Base-by-base conservation (phyloP, 257 asterid genomes). In the Haberlea rhodopensis region DNA sequence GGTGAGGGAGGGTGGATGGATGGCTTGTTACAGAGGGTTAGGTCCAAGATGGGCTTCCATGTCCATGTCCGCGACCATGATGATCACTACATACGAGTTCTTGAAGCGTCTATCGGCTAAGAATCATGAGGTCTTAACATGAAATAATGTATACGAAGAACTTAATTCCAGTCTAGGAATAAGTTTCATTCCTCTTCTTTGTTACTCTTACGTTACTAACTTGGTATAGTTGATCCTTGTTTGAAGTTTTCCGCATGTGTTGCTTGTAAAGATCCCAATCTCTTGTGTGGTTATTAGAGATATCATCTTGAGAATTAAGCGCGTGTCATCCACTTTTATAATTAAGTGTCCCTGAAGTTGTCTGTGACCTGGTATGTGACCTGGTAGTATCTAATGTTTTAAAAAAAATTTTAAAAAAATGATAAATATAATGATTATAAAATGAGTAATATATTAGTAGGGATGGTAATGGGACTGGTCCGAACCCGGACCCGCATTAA, bases 41-140 rank as follows among this genome's bases (percentile, higher is more conserved):
- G 88, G 95, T n/a, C 96, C 92, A 2, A 71, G 96, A 66, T 89
- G 95, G 68, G 91, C 89, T 48, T 82, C 95, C 23, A 86, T 86
- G 97, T 87, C 97, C 46, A 55, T 87, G 79, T 87, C 95, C 57
- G 91, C 89, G 34, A 78, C 95, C 13, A 83, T 91, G 1, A 89
- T 89, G 97, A 89, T 89, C 79, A 85, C 94, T 25, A 83, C 97
- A 5, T 89, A 89, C 24, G 97, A 89, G 82, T 78, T 88, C 81
- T 66, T 88, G 79, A 88, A 88, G 73, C 73, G 94, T 40, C 80
- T 85, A 26, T 88, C 96, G 4, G 73, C 94, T 0, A 88, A 88
- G 82, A 80, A 65, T 78, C 85, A 76, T 67, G 80, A 78, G 59
- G 75, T 66, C 62, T 73, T 82, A 43, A 53, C 79, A 27, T 76